These are phyloP conservation scores for Firmiana major DNA, from an alignment of 345 rosid species.

Conservation along the genomic window DNA sequence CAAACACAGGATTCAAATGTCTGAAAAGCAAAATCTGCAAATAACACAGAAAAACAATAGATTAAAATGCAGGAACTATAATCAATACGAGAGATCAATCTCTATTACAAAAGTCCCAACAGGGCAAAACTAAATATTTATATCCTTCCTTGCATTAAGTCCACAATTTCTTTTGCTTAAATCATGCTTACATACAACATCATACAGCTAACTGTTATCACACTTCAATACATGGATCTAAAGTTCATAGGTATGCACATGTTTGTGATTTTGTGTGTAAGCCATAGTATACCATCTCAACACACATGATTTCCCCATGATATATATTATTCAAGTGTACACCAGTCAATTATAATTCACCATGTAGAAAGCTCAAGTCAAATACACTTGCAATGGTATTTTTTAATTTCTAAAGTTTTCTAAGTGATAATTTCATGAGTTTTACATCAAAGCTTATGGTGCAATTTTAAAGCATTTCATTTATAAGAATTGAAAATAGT, in stretches of 20 bases:
- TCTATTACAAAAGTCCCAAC: not conserved
- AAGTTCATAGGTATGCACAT: not conserved
- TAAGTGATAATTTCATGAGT: not conserved
- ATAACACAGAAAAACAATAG: slow-evolving; percentile 23
- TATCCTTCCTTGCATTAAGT: not conserved
- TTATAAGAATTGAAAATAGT: not conserved
- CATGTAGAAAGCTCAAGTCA: not conserved
- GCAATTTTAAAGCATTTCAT: not conserved
- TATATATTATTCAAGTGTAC: not conserved
- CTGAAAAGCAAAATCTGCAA: slow-evolving; percentile 81
- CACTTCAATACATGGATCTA: not conserved
- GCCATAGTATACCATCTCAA: not conserved
- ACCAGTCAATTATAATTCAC: not conserved
- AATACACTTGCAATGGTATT: not conserved
- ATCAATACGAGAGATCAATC: not conserved
- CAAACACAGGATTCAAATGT: slow-evolving; percentile 53
- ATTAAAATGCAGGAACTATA: slow-evolving; percentile 6
- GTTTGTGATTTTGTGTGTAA: not conserved
- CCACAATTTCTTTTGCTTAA: not conserved
- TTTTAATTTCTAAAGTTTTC: not conserved
- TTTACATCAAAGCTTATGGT: not conserved
- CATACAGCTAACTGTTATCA: not conserved
- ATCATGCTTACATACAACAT: not conserved
- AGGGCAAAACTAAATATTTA: not conserved
- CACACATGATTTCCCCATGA: not conserved